Percentiles rank a stretch among this genome's conserved stretches.
Conservation (phyloP, 768 basidiomycete species). For the Galerina marginata region DNA sequence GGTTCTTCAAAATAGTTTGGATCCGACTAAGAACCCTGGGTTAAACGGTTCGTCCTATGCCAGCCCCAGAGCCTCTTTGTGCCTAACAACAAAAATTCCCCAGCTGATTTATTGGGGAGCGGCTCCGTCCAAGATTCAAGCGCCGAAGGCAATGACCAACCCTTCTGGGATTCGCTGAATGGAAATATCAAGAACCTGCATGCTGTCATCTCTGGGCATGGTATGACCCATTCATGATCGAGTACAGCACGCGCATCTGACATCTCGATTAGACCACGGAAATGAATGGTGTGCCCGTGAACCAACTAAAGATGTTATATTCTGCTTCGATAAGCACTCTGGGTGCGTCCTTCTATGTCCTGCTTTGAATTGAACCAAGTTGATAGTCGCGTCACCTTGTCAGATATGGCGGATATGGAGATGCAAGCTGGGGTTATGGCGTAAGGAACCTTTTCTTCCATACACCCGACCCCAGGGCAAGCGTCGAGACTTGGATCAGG, state of each 20-base stretch:
- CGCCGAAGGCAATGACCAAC: constrained; percentile 51
- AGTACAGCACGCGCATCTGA: background rate
- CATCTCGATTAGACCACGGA: constrained; percentile 61
- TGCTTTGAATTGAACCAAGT: background rate
- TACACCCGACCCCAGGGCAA: constrained; percentile 48
- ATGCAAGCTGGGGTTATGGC: constrained; percentile 63
- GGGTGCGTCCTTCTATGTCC: constrained; percentile 47
- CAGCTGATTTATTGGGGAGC: constrained; percentile 56
- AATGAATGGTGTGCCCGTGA: constrained; percentile 82
- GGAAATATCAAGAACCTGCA: constrained; percentile 66
- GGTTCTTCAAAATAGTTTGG: constrained; percentile 39
- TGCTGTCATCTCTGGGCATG: constrained; percentile 74
- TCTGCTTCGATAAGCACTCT: constrained; percentile 82
- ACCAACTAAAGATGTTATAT: constrained; percentile 61
- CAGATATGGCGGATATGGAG: constrained; percentile 71
- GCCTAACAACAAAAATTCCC: background rate
- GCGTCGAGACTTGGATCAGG: constrained; percentile 68
- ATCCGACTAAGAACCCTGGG: constrained; percentile 45
- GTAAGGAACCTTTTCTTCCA: constrained; percentile 67
- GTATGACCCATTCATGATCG: constrained; percentile 36
- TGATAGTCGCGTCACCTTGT: background rate
- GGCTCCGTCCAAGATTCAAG: constrained; percentile 69
- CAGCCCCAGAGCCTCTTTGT: background rate
- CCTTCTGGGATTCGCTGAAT: constrained; percentile 69
- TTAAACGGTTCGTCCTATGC: constrained; percentile 40